These are phyloP conservation scores for Carex cristatella DNA, from an alignment of 176 grass and related monocot species.

Conservation along the genomic window DNA sequence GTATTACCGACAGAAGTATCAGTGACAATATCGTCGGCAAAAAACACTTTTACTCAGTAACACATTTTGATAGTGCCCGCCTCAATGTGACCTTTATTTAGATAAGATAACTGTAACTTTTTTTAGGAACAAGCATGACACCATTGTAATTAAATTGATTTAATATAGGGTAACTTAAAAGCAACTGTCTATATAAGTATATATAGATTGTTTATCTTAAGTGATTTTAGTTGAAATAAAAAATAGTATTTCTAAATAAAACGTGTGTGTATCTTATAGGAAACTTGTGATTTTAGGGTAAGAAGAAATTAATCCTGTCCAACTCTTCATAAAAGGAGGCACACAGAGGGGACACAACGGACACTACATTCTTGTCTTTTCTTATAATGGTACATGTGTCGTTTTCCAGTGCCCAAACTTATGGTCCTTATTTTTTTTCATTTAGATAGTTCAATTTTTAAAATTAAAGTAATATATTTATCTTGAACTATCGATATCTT, in stretches of 20 bases:
- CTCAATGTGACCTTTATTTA: neutral
- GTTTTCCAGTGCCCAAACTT: slow-evolving; percentile 16
- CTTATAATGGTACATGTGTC: slow-evolving; percentile 21
- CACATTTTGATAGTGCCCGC: too few species aligned
- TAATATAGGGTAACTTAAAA: neutral
- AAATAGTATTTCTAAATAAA: neutral
- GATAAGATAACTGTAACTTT: neutral
- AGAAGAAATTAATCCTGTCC: neutral
- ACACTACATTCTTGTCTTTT: slow-evolving; percentile 31
- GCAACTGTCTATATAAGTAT: neutral
- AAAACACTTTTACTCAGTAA: too few species aligned
- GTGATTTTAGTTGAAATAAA: neutral
- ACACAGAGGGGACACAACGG: slow-evolving; percentile 1
- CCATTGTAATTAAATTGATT: neutral
- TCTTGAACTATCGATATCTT: slow-evolving; percentile 14
- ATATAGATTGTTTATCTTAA: neutral
- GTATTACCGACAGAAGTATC: too few species aligned
- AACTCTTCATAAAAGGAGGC: slow-evolving; percentile 5
- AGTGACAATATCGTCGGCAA: too few species aligned
- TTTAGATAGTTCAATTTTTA: neutral
- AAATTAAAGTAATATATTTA: neutral
- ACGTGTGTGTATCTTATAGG: neutral
- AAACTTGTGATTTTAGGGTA: neutral
- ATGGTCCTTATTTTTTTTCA: slow-evolving; percentile 15
- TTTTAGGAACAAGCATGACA: neutral